Conservation (phyloP, 2,329 filamentous ascomycete genomes). For the Geosmithia morbida region DNA sequence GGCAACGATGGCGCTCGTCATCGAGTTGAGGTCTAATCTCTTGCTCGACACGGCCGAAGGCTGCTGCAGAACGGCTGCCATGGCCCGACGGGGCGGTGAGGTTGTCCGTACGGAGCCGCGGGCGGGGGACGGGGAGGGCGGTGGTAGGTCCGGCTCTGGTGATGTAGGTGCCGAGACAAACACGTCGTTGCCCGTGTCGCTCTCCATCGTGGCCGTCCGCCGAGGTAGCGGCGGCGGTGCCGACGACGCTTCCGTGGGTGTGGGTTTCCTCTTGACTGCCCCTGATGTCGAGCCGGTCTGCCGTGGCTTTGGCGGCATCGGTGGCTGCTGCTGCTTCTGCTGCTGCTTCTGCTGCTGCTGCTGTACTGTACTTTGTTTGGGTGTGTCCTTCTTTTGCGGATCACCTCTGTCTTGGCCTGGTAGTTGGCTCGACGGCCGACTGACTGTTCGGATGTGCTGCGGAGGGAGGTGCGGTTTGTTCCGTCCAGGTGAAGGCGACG, state of each 20-base stretch:
- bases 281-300: conserved; percentile 17
- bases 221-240: no score
- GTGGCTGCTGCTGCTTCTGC: neutral
- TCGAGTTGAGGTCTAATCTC: conserved; percentile 34
- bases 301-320: conserved; percentile 4
- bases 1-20: conserved; percentile 63
- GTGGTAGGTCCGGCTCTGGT: neutral
- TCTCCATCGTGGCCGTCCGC: neutral
- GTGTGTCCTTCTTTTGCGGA: conserved; percentile 12
- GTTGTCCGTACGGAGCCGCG: neutral
- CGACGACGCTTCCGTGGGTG: neutral
- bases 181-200: conserved; percentile 5
- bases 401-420: conserved; percentile 7
- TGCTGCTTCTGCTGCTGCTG: conserved; percentile 1
- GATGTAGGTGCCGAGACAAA: conserved; percentile 16
- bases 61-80: conserved; percentile 5
- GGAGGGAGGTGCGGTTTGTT: conserved; percentile 11
- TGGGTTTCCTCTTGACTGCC: neutral
- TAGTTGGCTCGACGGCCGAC: conserved; percentile 6
- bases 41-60: conserved; percentile 18
- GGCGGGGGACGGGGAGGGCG: conserved; percentile 1
- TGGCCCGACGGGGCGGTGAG: neutral
- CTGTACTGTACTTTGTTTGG: neutral
- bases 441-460: conserved; percentile 6
- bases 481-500: neutral